Evolutionary conservation across 2,329 filamentous ascomycete genomes (phyloP).

Genomic region (Penicillium aurantiogriseum): DNA sequence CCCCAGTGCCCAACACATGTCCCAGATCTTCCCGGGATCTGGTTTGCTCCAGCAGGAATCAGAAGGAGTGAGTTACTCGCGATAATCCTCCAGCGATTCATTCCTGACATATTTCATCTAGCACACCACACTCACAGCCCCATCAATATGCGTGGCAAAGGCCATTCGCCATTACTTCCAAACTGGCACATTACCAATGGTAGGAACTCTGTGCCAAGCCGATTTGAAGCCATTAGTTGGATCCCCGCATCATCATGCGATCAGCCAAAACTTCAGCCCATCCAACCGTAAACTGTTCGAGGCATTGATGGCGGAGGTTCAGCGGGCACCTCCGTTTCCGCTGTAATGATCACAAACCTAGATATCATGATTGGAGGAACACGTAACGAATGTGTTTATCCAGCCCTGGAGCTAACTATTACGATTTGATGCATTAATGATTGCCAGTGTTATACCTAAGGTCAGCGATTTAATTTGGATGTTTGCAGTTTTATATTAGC

Average conservation of each 20-base stretch:
- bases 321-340: not conserved
- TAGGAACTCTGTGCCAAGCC: conserved; percentile 36
- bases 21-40: conserved; percentile 44
- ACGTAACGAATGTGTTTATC: not conserved
- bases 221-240: conserved; percentile 38
- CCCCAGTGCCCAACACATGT: conserved; percentile 37
- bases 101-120: conserved; percentile 10
- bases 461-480: not conserved
- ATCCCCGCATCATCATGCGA: conserved; percentile 3
- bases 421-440: conserved; percentile 5
- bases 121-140: conserved; percentile 36
- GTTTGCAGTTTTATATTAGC: not conserved
- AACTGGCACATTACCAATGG: conserved; percentile 38
- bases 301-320: conserved; percentile 19
- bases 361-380: not conserved
- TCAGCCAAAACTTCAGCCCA: conserved; percentile 7
- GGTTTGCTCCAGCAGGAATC: conserved; percentile 47
- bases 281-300: conserved; percentile 17
- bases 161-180: conserved; percentile 45
- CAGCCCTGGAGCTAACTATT: not conserved
- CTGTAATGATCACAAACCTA: not conserved
- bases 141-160: conserved; percentile 39
- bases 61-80: conserved; percentile 37
- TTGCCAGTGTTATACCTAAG: not conserved
- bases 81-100: not conserved